A percentile compares a stretch with the other conserved stretches of the same genome.
phyloP scores from a whole-genome alignment of 352 stramenopile genomes.

The Phytophthora idaei region DNA sequence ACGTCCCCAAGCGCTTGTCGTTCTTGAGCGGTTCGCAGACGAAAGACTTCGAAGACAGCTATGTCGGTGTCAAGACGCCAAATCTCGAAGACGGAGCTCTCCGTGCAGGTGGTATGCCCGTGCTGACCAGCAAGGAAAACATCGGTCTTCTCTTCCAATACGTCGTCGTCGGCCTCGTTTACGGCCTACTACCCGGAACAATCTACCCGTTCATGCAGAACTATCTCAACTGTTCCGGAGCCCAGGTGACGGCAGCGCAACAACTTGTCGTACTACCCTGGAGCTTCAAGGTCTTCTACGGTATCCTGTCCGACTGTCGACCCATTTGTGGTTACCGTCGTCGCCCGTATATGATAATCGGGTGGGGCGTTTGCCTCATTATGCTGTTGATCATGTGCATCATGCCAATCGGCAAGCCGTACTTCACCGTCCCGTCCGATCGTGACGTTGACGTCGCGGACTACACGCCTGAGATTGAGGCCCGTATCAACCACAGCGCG shows the following conservation, averaged over 20 bases:
- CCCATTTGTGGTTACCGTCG: too few relatives aligned
- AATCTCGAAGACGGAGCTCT: conserved; percentile 27
- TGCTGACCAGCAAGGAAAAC: conserved; percentile 37
- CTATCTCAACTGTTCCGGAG: conserved; percentile 46
- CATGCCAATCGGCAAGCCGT: too few relatives aligned
- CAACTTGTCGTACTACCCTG: too few relatives aligned
- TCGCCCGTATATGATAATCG: conserved; percentile 47
- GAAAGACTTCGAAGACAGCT: conserved; percentile 28
- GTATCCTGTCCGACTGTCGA: not conserved
- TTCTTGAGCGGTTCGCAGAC: conserved; percentile 31
- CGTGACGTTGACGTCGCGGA: too few relatives aligned
- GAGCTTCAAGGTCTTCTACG: conserved; percentile 6
- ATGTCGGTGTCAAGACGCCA: conserved; percentile 24
- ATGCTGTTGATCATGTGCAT: too few relatives aligned
- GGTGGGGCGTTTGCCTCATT: conserved; percentile 28
- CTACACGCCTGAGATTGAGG: too few relatives aligned
- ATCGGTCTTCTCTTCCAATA: conserved; percentile 49
- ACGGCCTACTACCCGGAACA: conserved; percentile 31
- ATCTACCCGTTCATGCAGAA: conserved; percentile 32
- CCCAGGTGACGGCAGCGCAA: conserved; percentile 40
- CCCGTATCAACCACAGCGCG: too few relatives aligned
- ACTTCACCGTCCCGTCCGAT: too few relatives aligned
- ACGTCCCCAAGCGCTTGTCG: conserved; percentile 30
- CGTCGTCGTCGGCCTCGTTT: conserved; percentile 9
- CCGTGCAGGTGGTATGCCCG: conserved; percentile 29